phyloP scores from a whole-genome alignment of 1,284 basidiomycete genomes.

The Malassezia psittaci region DNA sequence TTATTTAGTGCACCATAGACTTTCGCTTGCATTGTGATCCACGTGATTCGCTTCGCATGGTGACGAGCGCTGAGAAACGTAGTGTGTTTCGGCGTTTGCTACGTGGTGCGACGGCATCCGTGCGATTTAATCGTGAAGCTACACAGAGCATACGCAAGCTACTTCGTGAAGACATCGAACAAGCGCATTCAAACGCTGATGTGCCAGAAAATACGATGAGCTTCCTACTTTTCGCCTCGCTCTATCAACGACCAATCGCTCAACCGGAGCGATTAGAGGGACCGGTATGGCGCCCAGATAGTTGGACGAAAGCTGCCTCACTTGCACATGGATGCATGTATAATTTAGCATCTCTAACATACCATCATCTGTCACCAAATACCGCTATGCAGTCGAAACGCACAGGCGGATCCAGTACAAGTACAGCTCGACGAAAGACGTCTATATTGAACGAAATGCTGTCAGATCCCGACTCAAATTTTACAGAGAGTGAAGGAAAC shows the following conservation, averaged over 20 bases:
- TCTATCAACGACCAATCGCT: conserved; percentile 3
- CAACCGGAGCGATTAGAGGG: not conserved
- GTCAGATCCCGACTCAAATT: not conserved
- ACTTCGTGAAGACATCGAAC: conserved; percentile 10
- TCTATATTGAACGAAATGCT: conserved; percentile 1
- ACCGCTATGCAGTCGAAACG: conserved; percentile 31
- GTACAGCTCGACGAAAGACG: not conserved
- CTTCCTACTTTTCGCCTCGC: conserved; percentile 4
- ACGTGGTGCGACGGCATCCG: conserved; percentile 7
- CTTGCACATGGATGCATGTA: conserved; percentile 23
- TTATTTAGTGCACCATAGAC: conserved; percentile 8
- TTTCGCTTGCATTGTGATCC: not conserved
- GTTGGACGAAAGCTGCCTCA: not conserved
- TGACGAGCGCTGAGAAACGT: not conserved
- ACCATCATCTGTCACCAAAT: conserved; percentile 41
- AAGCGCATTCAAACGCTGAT: not conserved
- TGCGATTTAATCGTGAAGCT: conserved; percentile 3
- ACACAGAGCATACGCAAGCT: conserved; percentile 11
- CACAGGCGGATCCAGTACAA: conserved; percentile 2
- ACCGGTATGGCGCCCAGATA: not conserved
- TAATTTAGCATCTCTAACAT: conserved; percentile 32
- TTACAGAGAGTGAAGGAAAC: not conserved
- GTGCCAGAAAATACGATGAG: conserved; percentile 9
- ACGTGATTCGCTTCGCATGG: not conserved
- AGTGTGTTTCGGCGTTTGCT: conserved; percentile 15